phyloP scores from a whole-genome alignment of 108 stramenopile species.

The Poteriospumella lacustris region DNA sequence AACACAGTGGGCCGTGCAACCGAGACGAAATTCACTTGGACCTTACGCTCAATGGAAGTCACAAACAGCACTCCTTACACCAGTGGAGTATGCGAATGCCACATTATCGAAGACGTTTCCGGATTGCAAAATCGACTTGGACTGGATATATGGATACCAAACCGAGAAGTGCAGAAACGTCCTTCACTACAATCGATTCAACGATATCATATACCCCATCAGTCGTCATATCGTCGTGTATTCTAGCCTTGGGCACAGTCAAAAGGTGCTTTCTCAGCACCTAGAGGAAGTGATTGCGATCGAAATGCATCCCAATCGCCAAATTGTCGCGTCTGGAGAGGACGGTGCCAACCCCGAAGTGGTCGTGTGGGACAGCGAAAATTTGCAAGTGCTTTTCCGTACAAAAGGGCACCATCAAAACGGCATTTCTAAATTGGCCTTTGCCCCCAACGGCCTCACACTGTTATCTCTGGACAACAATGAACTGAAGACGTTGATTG shows the following conservation, averaged over 20 bases:
- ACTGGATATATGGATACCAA: slow-evolving; percentile 57
- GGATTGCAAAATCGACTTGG: slow-evolving; percentile 35
- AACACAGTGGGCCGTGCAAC: too few relatives aligned
- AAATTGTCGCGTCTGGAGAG: slow-evolving; percentile 42
- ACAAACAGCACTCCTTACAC: not conserved
- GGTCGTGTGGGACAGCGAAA: slow-evolving; percentile 45
- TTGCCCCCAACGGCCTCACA: slow-evolving; percentile 42
- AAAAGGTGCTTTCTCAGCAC: not conserved
- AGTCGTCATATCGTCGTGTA: not conserved
- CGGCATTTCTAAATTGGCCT: slow-evolving; percentile 45
- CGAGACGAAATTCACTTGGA: too few relatives aligned
- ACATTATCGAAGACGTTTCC: not conserved
- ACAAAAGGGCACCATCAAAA: slow-evolving; percentile 45
- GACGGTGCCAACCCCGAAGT: slow-evolving; percentile 34
- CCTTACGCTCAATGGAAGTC: too few relatives aligned
- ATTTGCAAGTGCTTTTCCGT: slow-evolving; percentile 39
- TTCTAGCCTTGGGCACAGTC: not conserved
- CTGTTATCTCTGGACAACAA: slow-evolving; percentile 22
- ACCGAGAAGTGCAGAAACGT: not conserved
- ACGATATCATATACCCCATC: not conserved
- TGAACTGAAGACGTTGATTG: slow-evolving; percentile 43
- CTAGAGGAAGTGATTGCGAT: not conserved
- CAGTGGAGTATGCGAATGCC: not conserved
- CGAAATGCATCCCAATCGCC: not conserved
- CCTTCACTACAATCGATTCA: not conserved